Evolutionary conservation across 2,329 filamentous ascomycete genomes (phyloP).

Genomic region (Leptographium galeiforme): DNA sequence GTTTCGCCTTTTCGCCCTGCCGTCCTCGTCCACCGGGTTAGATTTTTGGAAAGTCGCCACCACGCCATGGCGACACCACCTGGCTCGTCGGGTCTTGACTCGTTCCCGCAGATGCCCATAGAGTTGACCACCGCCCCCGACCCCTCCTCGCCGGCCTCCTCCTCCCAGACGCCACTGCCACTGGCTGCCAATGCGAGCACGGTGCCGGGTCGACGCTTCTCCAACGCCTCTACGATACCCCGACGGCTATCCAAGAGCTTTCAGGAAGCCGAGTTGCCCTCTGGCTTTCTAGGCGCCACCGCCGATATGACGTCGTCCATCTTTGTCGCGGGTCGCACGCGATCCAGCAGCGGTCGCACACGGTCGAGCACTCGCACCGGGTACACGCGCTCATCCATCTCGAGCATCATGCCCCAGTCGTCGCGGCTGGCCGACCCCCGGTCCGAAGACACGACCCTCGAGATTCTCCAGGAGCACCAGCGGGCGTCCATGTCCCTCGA

Average conservation of each 20-base stretch:
- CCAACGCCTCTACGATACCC: conserved; percentile 4
- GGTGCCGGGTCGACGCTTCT: not conserved
- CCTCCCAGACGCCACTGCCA: not conserved
- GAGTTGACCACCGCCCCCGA: not conserved
- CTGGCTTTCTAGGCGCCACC: conserved; percentile 34
- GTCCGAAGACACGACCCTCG: conserved; percentile 1
- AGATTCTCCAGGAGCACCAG: conserved; percentile 1
- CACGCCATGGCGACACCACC: not conserved
- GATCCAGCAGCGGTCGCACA: conserved; percentile 3
- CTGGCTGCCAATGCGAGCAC: not conserved
- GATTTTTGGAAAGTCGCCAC: not conserved
- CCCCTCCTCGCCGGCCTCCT: not conserved
- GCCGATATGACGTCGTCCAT: conserved; percentile 30
- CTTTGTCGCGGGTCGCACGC: conserved; percentile 9
- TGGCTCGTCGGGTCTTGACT: not conserved
- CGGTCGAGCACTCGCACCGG: conserved; percentile 4
- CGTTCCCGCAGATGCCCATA: not conserved
- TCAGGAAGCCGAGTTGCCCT: conserved; percentile 30
- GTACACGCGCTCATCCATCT: conserved; percentile 5
- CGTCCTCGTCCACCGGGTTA: not conserved
- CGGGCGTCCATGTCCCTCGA: not conserved
- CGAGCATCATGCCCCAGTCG: not conserved
- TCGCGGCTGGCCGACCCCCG: not conserved
- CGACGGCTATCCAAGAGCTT: conserved; percentile 19
- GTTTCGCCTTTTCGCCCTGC: not conserved